Evolutionary conservation across 768 basidiomycete genomes (phyloP).

Genomic region (Lepiota subincarnata): DNA sequence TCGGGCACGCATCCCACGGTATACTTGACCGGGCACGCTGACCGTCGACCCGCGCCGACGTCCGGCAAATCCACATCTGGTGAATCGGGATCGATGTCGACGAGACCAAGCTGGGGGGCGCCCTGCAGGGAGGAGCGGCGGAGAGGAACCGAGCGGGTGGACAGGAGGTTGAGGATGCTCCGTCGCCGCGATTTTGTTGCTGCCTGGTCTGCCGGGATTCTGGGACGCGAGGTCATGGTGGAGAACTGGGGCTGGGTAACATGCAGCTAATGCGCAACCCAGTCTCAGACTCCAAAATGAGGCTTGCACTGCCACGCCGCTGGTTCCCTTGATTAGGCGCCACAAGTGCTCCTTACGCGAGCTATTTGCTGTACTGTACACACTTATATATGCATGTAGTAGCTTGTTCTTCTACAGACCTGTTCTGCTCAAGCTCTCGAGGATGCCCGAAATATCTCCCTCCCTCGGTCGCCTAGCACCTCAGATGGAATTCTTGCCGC

Average conservation of each 20-base stretch:
- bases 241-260: slow-evolving; percentile 11
- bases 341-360: too few relatives aligned
- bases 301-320: too few relatives aligned
- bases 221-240: slow-evolving; percentile 7
- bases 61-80: neutral
- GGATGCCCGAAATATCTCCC: too few relatives aligned
- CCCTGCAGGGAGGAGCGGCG: slow-evolving; percentile 23
- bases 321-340: too few relatives aligned
- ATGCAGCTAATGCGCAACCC: too few relatives aligned
- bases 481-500: too few relatives aligned
- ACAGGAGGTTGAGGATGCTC: slow-evolving; percentile 31
- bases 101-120: slow-evolving; percentile 15
- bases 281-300: too few relatives aligned
- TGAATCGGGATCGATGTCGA: slow-evolving; percentile 13
- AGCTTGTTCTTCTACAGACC: too few relatives aligned
- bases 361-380: too few relatives aligned
- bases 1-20: slow-evolving; percentile 30
- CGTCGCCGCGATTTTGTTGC: slow-evolving; percentile 19
- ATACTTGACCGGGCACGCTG: neutral
- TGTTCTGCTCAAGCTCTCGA: too few relatives aligned
- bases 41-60: neutral
- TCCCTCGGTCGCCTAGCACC: too few relatives aligned
- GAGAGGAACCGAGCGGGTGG: slow-evolving; percentile 26
- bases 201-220: slow-evolving; percentile 15
- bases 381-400: too few relatives aligned